These are phyloP conservation scores for Coelastrella sp. DNA, from an alignment of 139 green algal genomes.

Conservation along the genomic window DNA sequence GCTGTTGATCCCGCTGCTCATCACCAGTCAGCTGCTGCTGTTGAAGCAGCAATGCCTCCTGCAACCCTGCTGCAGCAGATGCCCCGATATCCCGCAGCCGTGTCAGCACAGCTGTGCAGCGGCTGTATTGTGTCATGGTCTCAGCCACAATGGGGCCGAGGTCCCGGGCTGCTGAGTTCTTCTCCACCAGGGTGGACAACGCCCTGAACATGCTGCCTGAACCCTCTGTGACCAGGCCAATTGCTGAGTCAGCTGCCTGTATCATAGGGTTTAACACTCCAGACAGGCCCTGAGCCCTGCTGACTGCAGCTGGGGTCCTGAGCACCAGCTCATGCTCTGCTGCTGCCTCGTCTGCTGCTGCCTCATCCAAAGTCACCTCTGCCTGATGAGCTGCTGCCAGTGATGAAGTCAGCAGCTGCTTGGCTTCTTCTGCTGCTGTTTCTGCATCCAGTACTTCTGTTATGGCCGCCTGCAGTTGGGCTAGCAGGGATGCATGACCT, in stretches of 20 bases:
- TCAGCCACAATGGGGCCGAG: slow-evolving; percentile 33
- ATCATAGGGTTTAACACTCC: slow-evolving; percentile 20
- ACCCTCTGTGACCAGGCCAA: slow-evolving; percentile 33
- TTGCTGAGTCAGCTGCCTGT: not conserved
- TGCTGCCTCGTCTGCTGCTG: slow-evolving; percentile 38
- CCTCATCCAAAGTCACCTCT: slow-evolving; percentile 19
- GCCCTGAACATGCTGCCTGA: slow-evolving; percentile 45
- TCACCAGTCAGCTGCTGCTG: slow-evolving; percentile 38
- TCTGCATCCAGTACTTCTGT: slow-evolving; percentile 7
- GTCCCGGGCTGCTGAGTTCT: slow-evolving; percentile 41
- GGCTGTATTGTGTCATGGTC: slow-evolving; percentile 5
- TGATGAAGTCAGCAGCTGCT: not conserved
- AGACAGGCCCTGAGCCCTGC: slow-evolving; percentile 29
- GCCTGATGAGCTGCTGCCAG: slow-evolving; percentile 7
- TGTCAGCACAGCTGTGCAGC: slow-evolving; percentile 22
- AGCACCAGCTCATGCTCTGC: slow-evolving; percentile 37
- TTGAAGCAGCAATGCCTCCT: slow-evolving; percentile 32
- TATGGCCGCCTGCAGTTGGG: not conserved
- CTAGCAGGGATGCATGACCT: slow-evolving; percentile 28
- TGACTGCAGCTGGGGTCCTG: slow-evolving; percentile 46
- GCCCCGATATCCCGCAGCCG: slow-evolving; percentile 41
- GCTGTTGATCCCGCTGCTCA: slow-evolving; percentile 20
- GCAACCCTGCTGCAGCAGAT: slow-evolving; percentile 1
- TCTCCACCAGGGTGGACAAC: slow-evolving; percentile 39
- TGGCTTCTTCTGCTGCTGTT: not conserved